These are phyloP conservation scores for Globisporangium radiosum DNA, from an alignment of 352 stramenopile genomes.

Conservation along the genomic window DNA sequence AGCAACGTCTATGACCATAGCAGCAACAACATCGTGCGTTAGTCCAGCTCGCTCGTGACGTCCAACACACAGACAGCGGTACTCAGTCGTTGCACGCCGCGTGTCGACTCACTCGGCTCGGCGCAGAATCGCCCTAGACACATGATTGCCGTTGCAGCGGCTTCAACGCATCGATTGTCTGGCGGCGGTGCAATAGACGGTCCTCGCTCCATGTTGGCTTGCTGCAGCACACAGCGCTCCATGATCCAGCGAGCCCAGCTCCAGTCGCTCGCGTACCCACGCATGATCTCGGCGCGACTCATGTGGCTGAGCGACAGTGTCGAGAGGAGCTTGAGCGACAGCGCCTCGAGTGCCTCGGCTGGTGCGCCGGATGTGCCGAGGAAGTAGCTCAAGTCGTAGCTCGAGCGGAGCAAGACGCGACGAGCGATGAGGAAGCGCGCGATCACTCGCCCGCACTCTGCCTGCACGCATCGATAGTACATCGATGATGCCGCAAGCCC, in stretches of 20 bases:
- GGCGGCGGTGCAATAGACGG: no score
- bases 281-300: slow-evolving; percentile 7
- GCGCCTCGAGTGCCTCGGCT: not conserved
- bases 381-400: slow-evolving; percentile 15
- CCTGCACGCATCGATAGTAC: not conserved
- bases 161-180: not conserved
- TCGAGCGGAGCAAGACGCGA: slow-evolving; percentile 9
- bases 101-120: slow-evolving; percentile 4
- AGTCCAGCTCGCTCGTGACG: no score
- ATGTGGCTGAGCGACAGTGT: slow-evolving; percentile 6
- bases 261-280: slow-evolving; percentile 6
- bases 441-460: slow-evolving; percentile 8
- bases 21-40: not conserved
- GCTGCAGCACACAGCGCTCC: slow-evolving; percentile 4
- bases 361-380: slow-evolving; percentile 2
- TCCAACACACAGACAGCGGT: not conserved
- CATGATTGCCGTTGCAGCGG: slow-evolving; percentile 1
- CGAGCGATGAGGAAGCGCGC: slow-evolving; percentile 10
- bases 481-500: no score
- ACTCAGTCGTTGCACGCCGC: not conserved
- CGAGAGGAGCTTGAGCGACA: slow-evolving; percentile 7
- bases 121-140: slow-evolving; percentile 12
- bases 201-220: not conserved
- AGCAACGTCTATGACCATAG: slow-evolving; percentile 5
- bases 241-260: slow-evolving; percentile 10